Evolutionary conservation across 345 rosid species (phyloP), one percentile per base, ranked within the genome.

Genomic region (Cochlearia excelsa): DNA sequence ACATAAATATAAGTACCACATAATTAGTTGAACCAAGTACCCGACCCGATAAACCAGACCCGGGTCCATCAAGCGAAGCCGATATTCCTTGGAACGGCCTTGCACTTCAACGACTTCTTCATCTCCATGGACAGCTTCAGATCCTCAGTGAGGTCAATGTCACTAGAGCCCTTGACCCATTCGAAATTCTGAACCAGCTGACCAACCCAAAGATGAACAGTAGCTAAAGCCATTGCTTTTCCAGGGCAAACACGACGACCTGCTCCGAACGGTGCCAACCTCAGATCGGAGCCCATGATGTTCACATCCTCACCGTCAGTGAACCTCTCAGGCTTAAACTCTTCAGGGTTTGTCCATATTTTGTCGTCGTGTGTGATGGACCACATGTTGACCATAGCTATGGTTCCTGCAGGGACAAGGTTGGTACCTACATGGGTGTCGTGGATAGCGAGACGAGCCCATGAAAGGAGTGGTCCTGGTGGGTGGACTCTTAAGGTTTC

Each of bases 381-480:
- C 23, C 23, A 16, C 23, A 16, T 16, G 23, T 16, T 16, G 23
- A 16, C 23, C 23, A 16, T 16, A 30, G 95, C 96, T 0, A 92
- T 78, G 26, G 96, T 85, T 52, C 95, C 92, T 0, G 86, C 88
- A 0, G 96, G 96, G 55, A 91, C 52, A 10, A 81, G 68, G 37
- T 68, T 72, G 3, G 66, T 51, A 33, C 83, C 88, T 0, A 88
- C 54, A 3, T 74, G 79, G 46, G 80, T 77, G 73, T 90, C 92
- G 23, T 86, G 89, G 59, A 80, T 77, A 8, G 95, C 83, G 0
- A 88, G 80, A 30, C 98, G 74, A 11, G 96, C 98, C 95, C 96
- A 88, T 1, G 96, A 91, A 8, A 91, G 84, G 41, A 91, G 87
- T 0, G 90, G 96, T 2, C 96, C 96, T 1, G 97, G 96, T 11